These are phyloP conservation scores for Tephrocybe rancida DNA, from an alignment of 768 basidiomycete genomes.

Conservation along the genomic window DNA sequence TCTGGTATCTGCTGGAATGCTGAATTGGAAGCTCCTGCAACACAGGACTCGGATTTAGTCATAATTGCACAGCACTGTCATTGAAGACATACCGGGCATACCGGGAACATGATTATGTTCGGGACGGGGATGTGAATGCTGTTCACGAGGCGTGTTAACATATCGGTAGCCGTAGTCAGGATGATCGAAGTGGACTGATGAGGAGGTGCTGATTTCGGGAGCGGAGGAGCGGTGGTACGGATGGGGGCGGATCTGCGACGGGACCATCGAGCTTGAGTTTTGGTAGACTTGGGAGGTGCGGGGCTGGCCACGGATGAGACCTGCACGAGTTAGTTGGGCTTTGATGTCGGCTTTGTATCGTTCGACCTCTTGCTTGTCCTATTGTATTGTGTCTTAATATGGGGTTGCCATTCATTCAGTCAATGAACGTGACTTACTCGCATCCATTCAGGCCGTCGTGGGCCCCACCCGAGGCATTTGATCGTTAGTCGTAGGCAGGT, in stretches of 20 bases:
- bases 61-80: constrained; percentile 17
- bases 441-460: constrained; percentile 89
- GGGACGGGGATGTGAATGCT: constrained; percentile 23
- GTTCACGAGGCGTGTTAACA: constrained; percentile 21
- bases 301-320: constrained; percentile 83
- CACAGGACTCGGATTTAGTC: constrained; percentile 18
- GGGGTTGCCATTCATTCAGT: constrained; percentile 2
- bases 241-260: constrained; percentile 27
- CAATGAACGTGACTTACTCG: constrained; percentile 44
- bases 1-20: constrained; percentile 38
- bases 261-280: constrained; percentile 24
- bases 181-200: constrained; percentile 24
- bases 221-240: constrained; percentile 34
- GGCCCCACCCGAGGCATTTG: constrained; percentile 84
- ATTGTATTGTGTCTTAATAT: constrained; percentile 5
- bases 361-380: constrained; percentile 86
- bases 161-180: constrained; percentile 25
- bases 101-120: constrained; percentile 36
- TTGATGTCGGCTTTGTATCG: constrained; percentile 86
- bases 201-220: constrained; percentile 18
- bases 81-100: constrained; percentile 43
- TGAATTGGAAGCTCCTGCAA: constrained; percentile 38
- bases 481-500: constrained; percentile 83
- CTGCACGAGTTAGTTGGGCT: constrained; percentile 73
- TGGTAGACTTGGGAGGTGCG: constrained; percentile 54